phyloP scores from a whole-genome alignment of 1,284 basidiomycete genomes.

The Pseudomicrostroma phylloplanum region DNA sequence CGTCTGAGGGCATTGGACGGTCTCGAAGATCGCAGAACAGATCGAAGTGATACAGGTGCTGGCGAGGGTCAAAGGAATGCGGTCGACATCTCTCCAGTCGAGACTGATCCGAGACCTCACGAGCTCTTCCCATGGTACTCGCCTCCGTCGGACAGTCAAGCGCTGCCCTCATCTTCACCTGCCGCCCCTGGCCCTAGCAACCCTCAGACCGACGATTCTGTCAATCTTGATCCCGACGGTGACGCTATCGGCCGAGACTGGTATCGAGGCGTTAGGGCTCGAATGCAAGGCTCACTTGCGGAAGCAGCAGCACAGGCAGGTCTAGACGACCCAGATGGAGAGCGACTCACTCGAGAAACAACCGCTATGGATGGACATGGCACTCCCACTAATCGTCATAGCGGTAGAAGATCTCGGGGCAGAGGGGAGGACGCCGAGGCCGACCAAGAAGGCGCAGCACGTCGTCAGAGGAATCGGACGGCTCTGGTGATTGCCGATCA shows the following conservation, averaged over 20 bases:
- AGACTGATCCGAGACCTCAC: not conserved
- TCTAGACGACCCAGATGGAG: not conserved
- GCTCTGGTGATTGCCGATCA: not conserved
- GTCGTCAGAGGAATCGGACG: slow-evolving; percentile 1
- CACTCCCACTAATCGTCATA: not conserved
- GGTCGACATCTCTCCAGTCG: not conserved
- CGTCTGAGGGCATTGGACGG: slow-evolving; percentile 2
- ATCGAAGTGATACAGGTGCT: not conserved
- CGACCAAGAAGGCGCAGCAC: not conserved
- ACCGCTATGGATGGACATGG: not conserved
- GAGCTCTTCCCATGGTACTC: slow-evolving; percentile 4
- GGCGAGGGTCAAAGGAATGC: too few species aligned
- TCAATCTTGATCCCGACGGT: not conserved
- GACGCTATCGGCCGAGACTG: slow-evolving; percentile 4
- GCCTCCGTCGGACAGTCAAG: not conserved
- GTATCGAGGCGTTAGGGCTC: slow-evolving; percentile 1
- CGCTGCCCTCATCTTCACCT: not conserved
- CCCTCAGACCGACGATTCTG: not conserved
- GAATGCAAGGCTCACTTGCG: not conserved
- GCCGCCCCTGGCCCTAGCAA: not conserved
- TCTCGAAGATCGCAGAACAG: not conserved
- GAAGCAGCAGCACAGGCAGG: not conserved
- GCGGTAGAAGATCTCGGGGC: too few species aligned
- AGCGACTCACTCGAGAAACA: not conserved
- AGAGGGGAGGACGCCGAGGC: not conserved